Evolutionary conservation across 306 rosid genomes (phyloP).

Genomic region (Rosa lucieae): DNA sequence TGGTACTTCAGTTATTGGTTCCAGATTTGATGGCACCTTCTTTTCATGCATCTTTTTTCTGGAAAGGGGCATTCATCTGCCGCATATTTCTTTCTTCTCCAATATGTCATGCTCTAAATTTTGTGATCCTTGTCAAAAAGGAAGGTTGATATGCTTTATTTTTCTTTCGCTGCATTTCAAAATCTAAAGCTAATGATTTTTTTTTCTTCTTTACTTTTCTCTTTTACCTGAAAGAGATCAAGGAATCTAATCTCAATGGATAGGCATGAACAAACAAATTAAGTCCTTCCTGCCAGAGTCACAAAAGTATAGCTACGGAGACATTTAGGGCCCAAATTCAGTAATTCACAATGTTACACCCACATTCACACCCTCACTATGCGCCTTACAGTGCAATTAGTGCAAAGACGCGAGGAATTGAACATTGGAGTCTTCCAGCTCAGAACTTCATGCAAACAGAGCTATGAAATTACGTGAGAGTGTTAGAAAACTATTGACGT

Average conservation of each 20-base stretch:
- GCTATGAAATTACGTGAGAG: neutral
- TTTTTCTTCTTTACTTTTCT: neutral
- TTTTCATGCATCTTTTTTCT: neutral
- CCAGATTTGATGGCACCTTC: neutral
- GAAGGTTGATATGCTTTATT: slow-evolving; percentile 28
- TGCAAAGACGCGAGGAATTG: neutral
- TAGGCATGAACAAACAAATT: neutral
- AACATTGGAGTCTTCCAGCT: neutral
- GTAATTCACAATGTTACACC: neutral
- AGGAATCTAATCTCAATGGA: neutral
- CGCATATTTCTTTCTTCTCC: neutral
- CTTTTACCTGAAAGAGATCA: neutral
- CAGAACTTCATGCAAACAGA: neutral
- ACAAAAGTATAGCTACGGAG: neutral
- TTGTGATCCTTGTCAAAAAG: slow-evolving; percentile 22
- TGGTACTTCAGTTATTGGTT: neutral
- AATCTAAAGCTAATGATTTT: slow-evolving; percentile 9
- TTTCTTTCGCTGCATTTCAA: slow-evolving; percentile 23
- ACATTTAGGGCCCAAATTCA: neutral
- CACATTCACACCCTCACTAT: neutral
- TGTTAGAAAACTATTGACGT: neutral
- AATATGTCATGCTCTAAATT: neutral
- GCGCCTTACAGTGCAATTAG: neutral
- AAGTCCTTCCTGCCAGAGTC: neutral
- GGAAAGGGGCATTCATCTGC: slow-evolving; percentile 14